Evolutionary conservation across 306 rosid genomes (phyloP).

Genomic region (Astragalus membranaceus): DNA sequence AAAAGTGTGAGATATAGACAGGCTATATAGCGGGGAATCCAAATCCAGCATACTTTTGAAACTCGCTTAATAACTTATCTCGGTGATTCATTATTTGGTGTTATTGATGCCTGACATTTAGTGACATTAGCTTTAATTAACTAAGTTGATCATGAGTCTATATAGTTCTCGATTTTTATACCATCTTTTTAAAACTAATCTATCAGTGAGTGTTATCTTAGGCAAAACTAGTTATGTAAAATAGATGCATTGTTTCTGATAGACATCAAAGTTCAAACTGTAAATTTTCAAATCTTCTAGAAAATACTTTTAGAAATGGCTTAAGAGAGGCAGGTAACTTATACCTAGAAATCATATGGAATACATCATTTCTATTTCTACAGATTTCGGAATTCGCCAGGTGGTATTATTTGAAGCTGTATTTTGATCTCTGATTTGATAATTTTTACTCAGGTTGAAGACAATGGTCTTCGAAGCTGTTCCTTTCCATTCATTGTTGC

Average conservation of each 20-base stretch:
- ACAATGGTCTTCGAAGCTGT: conserved; percentile 73
- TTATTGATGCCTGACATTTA: background rate
- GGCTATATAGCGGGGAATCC: no score
- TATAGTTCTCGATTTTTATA: background rate
- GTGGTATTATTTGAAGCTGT: background rate
- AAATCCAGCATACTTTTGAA: background rate
- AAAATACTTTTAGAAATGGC: background rate
- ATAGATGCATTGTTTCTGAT: background rate
- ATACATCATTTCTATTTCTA: background rate
- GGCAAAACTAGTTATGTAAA: background rate
- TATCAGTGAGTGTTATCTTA: background rate
- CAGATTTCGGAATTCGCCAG: background rate
- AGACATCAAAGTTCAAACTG: background rate
- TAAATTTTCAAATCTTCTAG: background rate
- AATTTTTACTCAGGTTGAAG: conserved; percentile 61
- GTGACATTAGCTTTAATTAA: background rate
- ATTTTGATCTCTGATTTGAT: conserved; percentile 20
- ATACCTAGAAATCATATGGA: conserved; percentile 4
- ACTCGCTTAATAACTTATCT: background rate
- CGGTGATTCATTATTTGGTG: background rate
- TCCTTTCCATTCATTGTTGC: conserved; percentile 89
- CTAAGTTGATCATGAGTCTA: background rate
- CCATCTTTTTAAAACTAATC: background rate
- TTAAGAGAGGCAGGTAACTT: background rate
- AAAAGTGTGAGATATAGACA: no score